Evolutionary conservation across 176 grass and related monocot species (phyloP), one percentile per base, ranked within the genome.

Genomic region (Carex scoparia): DNA sequence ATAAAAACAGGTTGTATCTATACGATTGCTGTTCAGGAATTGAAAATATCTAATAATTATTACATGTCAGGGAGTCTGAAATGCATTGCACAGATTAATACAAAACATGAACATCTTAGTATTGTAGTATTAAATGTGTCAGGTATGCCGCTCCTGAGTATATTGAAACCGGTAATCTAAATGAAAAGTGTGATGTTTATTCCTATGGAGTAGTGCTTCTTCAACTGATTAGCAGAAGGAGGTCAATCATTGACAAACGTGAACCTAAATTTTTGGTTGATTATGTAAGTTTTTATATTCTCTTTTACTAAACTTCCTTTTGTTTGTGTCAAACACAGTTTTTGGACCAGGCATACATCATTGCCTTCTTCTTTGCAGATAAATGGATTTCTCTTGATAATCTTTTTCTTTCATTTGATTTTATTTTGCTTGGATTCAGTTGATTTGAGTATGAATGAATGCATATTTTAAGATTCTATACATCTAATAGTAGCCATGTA

Each of bases 161-260:
- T 33, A 0, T 78, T 16, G 5, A 12, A 9, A 78, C 74, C 15
- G 28, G 74, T 16, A 1, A 56, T 12, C 28, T 78, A 14, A 78
- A 28, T 32, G 74, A 78, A 28, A 78, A 78, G 51, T 78, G 51
- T 33, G 74, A 78, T 78, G 74, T 78, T 78, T 78, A 78, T 78
- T 54, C 74, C 57, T 78, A 57, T 78, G 74, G 74, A 78, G 27
- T 78, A 1, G 27, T 78, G 51, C 74, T 78, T 78, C 53, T 78
- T 78, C 5, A 78, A 78, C 13, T 78, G 74, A 78, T 78, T 30
- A 57, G 27, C 18, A 51, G 74, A 16, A 78, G 28, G 28, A 55
- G 2, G 74, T 1, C 27, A 55, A 1, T 9, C 11, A 56, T 0
- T 32, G 0, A 0, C 4, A 0, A 57, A 4, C 1, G 4, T 10